Conservation (phyloP, 768 basidiomycete species). For the Lepiota subincarnata region DNA sequence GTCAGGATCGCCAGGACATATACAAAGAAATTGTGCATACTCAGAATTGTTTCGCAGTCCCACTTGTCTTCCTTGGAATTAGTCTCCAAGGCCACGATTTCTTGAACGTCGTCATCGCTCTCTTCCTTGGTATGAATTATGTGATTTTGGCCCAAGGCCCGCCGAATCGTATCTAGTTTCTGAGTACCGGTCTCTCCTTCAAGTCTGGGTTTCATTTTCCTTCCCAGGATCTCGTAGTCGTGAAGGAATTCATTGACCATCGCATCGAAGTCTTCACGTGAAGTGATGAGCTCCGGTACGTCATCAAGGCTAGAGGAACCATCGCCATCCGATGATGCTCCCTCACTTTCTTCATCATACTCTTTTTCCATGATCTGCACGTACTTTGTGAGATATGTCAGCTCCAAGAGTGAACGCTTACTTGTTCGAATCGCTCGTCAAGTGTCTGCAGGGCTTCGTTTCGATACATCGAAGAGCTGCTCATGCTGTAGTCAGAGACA, state of each 20-base stretch:
- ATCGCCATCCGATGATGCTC: slow-evolving; percentile 19
- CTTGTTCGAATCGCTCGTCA: slow-evolving; percentile 94
- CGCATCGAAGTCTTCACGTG: slow-evolving; percentile 82
- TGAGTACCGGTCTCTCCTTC: slow-evolving; percentile 68
- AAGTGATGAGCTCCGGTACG: slow-evolving; percentile 71
- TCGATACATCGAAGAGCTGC: slow-evolving; percentile 91
- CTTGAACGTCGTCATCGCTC: slow-evolving; percentile 45
- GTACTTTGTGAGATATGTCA: background rate
- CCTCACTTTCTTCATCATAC: slow-evolving; percentile 62
- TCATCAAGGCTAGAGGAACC: slow-evolving; percentile 38
- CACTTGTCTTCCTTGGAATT: slow-evolving; percentile 73
- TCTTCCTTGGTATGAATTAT: slow-evolving; percentile 43
- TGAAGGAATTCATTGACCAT: slow-evolving; percentile 94
- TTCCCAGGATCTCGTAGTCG: slow-evolving; percentile 86
- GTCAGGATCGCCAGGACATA: background rate
- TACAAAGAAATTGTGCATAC: slow-evolving; percentile 42
- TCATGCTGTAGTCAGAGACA: slow-evolving; percentile 96
- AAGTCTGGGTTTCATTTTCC: slow-evolving; percentile 76
- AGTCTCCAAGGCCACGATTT: slow-evolving; percentile 37
- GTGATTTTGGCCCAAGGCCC: slow-evolving; percentile 69
- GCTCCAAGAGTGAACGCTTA: slow-evolving; percentile 26
- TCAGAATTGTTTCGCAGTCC: slow-evolving; percentile 96
- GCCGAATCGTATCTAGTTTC: slow-evolving; percentile 77
- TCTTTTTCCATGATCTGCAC: slow-evolving; percentile 72
- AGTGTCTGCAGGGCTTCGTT: slow-evolving; percentile 84